Base-by-base conservation (phyloP, 805 yeast species). In the Monosporozyma yasuniensis region DNA sequence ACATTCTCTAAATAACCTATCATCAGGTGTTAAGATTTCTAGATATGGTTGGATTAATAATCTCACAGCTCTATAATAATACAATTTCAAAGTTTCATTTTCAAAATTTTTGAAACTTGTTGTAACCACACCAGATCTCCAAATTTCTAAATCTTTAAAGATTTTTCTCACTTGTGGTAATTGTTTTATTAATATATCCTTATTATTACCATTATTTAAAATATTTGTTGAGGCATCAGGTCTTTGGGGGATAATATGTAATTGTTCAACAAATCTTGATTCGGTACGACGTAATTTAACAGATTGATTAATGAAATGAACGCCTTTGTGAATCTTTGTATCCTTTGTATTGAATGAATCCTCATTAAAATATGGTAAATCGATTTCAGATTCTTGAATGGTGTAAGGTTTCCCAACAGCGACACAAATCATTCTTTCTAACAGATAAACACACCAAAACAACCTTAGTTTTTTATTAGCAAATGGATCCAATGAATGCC, bases 401-500 rank as follows among this genome's bases (percentile, higher is more conserved):
- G 75, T 67, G 56, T 77, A 79, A 1, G 79, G 78, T 58, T 77
- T 77, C 4, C 84, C 81, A 11, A 81, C 80, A 8, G 84, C 78
- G 37, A 80, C 75, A 37, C 81, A 75, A 46, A 80, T 77, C 66
- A 80, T 73, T 59, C 84, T 73, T 57, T 81, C 87, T 43, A 79
- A 59, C n/a, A 79, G 58, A 60, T 80, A 81, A 7, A 76, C 75
- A 59, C 83, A 77, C 86, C 86, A 81, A 67, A 82, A 81, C 16
- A 78, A 65, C 54, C 85, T 70, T 64, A 79, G 62, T 57, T 71
- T 73, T 47, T 70, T 69, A 53, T 74, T 72, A 3, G 60, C 58
- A 48, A 53, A 50, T 7, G 56, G 54, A 46, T 59, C 64, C 9
- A 58, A 49, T 3, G 56, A 52, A 30, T 61, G 54, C 59, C 64